Base-by-base conservation (phyloP, 352 stramenopile species). In the Phytopythium chamaehyphon region DNA sequence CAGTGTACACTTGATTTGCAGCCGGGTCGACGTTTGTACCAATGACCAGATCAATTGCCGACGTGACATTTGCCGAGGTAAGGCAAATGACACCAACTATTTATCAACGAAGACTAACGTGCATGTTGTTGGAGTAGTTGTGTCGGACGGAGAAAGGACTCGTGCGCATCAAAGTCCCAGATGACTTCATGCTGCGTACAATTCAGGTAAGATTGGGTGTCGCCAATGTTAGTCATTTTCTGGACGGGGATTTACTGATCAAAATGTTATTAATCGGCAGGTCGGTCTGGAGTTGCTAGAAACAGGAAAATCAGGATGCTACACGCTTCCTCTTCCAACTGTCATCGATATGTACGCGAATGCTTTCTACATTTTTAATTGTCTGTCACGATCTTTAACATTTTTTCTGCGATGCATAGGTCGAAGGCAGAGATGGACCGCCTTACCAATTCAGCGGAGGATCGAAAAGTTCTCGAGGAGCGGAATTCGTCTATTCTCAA, bases 1-100 rank as follows among this genome's bases (percentile, higher is more conserved):
- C 24, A n/a, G 8, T 49, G 10, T 57, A 26, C 40, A 3, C 53
- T 42, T 33, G 15, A 16, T 65, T 10, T 51, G 45, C 40, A 92
- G 84, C 84, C 40, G 84, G 84, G 0, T 95, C 84, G 3, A 68
- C 64, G 33, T 95, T 93, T 55, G 61, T 62, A 4, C 84, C 84
- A 38, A 80, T 71, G 31, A 90, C 73, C 4, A 76, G 81, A 51
- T 84, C 76, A 9, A 86, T 95, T 26, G 73, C 79, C 24, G 83
- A 92, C 50, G 57, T 95, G 5, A 75, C 84, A 18, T 95, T 83
- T 51, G 82, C 84, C 33, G 84, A 95, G 71, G 82, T 93, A 65
- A 43, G 36, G 26, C 18, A n/a, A n/a, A 24, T n/a, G 23, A 22
- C 18, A 15, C 36, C 31, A 22, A 7, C 46, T 40, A n/a, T n/a